Percentiles rank a stretch among this genome's conserved stretches.
These are phyloP conservation scores for Dioszegia aurantiaca DNA, from an alignment of 768 basidiomycete genomes.

Conservation along the genomic window DNA sequence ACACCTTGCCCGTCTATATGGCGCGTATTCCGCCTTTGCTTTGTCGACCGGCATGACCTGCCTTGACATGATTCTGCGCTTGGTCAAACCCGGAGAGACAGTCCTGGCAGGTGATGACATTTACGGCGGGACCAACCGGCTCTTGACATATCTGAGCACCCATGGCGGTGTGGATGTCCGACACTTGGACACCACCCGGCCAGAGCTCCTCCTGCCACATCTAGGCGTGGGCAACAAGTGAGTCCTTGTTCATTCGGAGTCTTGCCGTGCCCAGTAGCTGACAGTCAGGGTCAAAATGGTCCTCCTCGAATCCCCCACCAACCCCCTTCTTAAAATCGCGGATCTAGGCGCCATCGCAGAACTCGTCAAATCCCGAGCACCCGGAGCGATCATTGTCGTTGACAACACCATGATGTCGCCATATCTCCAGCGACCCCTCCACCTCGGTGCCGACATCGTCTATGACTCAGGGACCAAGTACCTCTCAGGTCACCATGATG, in stretches of 20 bases:
- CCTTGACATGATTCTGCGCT: conserved; percentile 85
- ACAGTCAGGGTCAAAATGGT: conserved; percentile 67
- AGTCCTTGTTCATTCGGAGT: background rate
- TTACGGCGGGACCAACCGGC: conserved; percentile 95
- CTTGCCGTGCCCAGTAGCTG: background rate
- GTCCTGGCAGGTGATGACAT: conserved; percentile 95
- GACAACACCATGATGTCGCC: conserved; percentile 99
- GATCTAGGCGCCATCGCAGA: conserved; percentile 80
- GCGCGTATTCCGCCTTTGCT: conserved; percentile 80
- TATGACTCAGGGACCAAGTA: conserved; percentile 99
- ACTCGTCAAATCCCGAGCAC: conserved; percentile 64
- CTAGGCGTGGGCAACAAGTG: conserved; percentile 38
- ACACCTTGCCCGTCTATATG: conserved; percentile 94
- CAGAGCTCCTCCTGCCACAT: conserved; percentile 36
- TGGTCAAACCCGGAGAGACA: conserved; percentile 93
- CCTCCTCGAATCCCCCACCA: conserved; percentile 93
- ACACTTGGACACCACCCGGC: conserved; percentile 82
- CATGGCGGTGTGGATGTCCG: conserved; percentile 85
- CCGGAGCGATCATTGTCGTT: conserved; percentile 49
- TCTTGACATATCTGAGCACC: conserved; percentile 79
- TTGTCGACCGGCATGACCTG: conserved; percentile 99
- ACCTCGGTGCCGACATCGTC: conserved; percentile 93
- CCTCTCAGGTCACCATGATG: conserved; percentile 94
- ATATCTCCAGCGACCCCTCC: conserved; percentile 88
- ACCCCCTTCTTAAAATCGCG: conserved; percentile 90